Conservation (phyloP, 495 filamentous ascomycete genomes). For the Monascus purpureus region DNA sequence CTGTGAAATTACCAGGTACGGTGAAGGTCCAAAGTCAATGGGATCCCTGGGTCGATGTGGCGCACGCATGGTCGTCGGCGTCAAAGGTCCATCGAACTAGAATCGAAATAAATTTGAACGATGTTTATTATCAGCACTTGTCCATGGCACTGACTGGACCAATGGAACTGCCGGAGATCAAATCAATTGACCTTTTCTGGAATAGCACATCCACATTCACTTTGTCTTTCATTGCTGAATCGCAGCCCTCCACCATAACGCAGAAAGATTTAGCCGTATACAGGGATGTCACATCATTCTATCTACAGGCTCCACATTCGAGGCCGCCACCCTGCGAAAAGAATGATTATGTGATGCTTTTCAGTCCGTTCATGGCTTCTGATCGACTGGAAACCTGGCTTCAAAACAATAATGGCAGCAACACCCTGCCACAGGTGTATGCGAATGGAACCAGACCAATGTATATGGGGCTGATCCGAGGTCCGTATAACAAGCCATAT, state of each 20-base stretch:
- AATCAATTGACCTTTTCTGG: constrained; percentile 36
- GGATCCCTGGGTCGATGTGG: constrained; percentile 53
- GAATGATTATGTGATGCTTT: constrained; percentile 30
- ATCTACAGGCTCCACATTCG: constrained; percentile 35
- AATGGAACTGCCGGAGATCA: constrained; percentile 21
- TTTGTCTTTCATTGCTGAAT: constrained; percentile 19
- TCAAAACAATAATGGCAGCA: constrained; percentile 7
- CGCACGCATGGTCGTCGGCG: constrained; percentile 34
- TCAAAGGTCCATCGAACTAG: constrained; percentile 18
- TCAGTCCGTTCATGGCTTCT: constrained; percentile 13
- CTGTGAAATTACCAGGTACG: constrained; percentile 12
- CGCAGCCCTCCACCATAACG: constrained; percentile 3
- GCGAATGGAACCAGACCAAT: constrained; percentile 1
- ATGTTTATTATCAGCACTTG: constrained; percentile 12
- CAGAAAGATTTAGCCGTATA: constrained; percentile 9
- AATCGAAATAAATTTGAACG: constrained; percentile 16
- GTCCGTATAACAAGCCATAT: constrained; percentile 16
- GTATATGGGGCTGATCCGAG: constrained; percentile 19
- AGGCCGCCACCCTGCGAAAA: constrained; percentile 15
- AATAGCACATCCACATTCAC: constrained; percentile 24
- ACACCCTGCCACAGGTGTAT: constrained; percentile 12
- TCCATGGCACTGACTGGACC: constrained; percentile 36
- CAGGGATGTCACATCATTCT: constrained; percentile 31
- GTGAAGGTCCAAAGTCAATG: constrained; percentile 39
- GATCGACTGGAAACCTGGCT: constrained; percentile 14